Evolutionary conservation across 192 early-diverging fungal species (phyloP).

Genomic region (Podila clonocystis): DNA sequence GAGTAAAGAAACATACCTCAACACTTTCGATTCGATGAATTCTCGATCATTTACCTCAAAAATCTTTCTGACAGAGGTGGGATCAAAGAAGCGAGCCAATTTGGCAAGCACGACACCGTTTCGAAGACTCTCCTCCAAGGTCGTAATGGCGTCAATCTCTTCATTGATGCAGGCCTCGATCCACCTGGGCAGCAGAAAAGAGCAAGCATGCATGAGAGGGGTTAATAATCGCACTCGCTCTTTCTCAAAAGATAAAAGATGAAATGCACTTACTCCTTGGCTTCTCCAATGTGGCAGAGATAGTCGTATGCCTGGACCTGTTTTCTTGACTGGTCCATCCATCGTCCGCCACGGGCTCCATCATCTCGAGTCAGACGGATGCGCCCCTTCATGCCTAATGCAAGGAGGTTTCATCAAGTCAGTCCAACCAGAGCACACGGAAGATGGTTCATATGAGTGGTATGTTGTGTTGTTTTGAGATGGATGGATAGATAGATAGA

Average conservation of each 20-base stretch:
- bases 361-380: slow-evolving; percentile 57
- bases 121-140: slow-evolving; percentile 90
- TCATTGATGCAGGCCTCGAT: slow-evolving; percentile 93
- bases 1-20: neutral
- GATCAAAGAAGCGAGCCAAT: slow-evolving; percentile 85
- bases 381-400: slow-evolving; percentile 56
- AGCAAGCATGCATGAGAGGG: neutral
- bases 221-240: too few relatives aligned
- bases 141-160: slow-evolving; percentile 78
- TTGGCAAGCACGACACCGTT: slow-evolving; percentile 95
- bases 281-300: slow-evolving; percentile 98
- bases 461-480: too few relatives aligned
- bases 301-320: slow-evolving; percentile 99
- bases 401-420: neutral
- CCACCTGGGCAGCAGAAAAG: slow-evolving; percentile 69
- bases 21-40: neutral
- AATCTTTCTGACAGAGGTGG: slow-evolving; percentile 86
- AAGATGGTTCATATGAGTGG: too few relatives aligned
- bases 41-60: slow-evolving; percentile 66
- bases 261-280: slow-evolving; percentile 84
- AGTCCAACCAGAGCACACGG: neutral
- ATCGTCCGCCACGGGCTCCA: slow-evolving; percentile 55
- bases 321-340: slow-evolving; percentile 91
- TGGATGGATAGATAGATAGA: too few relatives aligned
- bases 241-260: neutral